Evolutionary conservation across 2,329 filamentous ascomycete genomes (phyloP).

Genomic region (Tolypocladium album): DNA sequence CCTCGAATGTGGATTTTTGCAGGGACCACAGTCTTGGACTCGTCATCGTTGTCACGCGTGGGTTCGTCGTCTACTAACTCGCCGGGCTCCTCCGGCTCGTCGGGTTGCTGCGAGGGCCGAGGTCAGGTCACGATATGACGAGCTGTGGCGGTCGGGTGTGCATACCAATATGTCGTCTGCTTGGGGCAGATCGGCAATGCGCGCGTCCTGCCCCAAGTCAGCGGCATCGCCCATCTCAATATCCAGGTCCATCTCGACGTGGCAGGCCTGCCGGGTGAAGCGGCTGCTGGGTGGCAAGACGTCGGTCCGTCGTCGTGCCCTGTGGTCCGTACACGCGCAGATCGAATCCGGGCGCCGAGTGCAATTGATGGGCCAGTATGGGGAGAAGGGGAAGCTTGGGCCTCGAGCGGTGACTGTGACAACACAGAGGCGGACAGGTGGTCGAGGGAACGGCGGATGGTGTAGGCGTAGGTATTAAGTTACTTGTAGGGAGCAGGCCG

Average conservation of each 20-base stretch:
- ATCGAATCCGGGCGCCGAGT: background rate
- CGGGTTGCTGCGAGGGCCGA: conserved; percentile 16
- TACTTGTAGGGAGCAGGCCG: background rate
- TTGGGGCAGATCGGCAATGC: conserved; percentile 13
- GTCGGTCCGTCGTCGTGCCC: background rate
- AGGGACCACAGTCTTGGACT: conserved; percentile 18
- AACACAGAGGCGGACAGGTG: background rate
- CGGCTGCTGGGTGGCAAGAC: background rate
- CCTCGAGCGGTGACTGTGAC: background rate
- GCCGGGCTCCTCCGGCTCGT: conserved; percentile 26
- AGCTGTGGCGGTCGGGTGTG: background rate
- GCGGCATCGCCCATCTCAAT: conserved; percentile 62
- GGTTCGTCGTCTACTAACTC: conserved; percentile 25
- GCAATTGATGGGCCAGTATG: background rate
- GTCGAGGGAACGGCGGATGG: background rate
- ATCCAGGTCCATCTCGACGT: conserved; percentile 49
- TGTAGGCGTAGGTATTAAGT: too few relatives aligned
- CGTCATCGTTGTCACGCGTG: conserved; percentile 7
- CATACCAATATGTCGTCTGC: conserved; percentile 27
- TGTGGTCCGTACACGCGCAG: background rate
- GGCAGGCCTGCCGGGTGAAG: background rate
- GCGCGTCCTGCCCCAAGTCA: conserved; percentile 20
- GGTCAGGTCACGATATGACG: conserved; percentile 4
- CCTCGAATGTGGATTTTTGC: conserved; percentile 76
- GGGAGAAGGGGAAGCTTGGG: too few relatives aligned